phyloP scores from a whole-genome alignment of 768 basidiomycete genomes.

The Lentinus tigrinus region DNA sequence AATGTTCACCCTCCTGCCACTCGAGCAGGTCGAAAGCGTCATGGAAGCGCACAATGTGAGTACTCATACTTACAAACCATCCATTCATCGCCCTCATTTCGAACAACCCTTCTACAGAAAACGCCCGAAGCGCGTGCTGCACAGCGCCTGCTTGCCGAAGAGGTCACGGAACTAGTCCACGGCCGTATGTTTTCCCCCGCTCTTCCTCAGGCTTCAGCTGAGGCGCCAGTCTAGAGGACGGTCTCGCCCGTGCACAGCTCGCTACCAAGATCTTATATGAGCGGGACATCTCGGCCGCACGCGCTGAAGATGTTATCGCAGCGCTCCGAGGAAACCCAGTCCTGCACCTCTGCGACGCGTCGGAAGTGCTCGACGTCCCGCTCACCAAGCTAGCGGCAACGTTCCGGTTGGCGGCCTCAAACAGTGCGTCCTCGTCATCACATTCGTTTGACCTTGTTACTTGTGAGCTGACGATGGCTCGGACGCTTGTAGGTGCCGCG shows the following conservation, averaged over 20 bases:
- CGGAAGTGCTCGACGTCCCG: conserved; percentile 51
- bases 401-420: conserved; percentile 59
- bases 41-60: conserved; percentile 60
- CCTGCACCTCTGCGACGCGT: conserved; percentile 49
- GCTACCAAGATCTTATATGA: conserved; percentile 27
- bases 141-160: conserved; percentile 27
- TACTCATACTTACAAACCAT: background rate
- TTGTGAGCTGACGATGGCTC: background rate
- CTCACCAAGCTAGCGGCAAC: conserved; percentile 61
- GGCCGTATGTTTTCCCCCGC: conserved; percentile 23
- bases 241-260: conserved; percentile 22
- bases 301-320: conserved; percentile 52
- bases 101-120: conserved; percentile 11
- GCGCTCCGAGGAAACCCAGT: conserved; percentile 69
- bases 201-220: background rate
- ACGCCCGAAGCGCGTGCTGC: conserved; percentile 24
- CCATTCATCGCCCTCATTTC: background rate
- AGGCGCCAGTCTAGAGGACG: conserved; percentile 12
- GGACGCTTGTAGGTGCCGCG: conserved; percentile 55
- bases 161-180: conserved; percentile 30
- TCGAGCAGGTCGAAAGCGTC: conserved; percentile 53
- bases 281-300: conserved; percentile 35
- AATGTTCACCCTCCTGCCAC: conserved; percentile 76
- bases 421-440: conserved; percentile 44
- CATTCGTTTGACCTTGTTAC: background rate